A percentile compares a stretch with the other conserved stretches of the same genome.
Conservation (phyloP, 805 yeast species). For the Suhomyces faveliae region DNA sequence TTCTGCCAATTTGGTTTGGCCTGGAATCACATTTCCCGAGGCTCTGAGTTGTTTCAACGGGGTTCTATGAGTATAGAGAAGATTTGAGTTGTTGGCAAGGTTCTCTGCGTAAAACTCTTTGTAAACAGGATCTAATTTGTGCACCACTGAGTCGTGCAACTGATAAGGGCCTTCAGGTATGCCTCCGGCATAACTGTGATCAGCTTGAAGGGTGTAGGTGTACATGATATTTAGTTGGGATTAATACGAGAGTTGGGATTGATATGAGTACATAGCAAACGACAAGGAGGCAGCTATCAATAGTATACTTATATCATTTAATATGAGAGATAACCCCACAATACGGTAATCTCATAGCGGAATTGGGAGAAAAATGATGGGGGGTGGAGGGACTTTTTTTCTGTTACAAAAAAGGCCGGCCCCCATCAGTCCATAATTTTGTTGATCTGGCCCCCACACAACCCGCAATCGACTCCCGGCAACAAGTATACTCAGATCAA, state of each 20-base stretch:
- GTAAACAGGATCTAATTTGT: conserved; percentile 37
- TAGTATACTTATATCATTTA: not conserved
- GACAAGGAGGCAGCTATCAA: not conserved
- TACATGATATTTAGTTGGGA: not conserved
- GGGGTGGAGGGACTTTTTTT: not conserved
- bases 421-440: no score
- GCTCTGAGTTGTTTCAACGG: conserved; percentile 30
- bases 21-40: conserved; percentile 43
- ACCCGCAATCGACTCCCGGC: no score
- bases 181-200: conserved; percentile 25
- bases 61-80: conserved; percentile 34
- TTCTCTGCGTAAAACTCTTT: conserved; percentile 31
- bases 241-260: not conserved
- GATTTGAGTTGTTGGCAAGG: conserved; percentile 23
- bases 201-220: conserved; percentile 15
- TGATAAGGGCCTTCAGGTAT: conserved; percentile 29
- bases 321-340: not conserved
- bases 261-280: not conserved
- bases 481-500: no score
- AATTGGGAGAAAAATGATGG: not conserved
- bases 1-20: conserved; percentile 32
- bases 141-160: conserved; percentile 26
- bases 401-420: no score
- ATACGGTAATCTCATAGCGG: not conserved
- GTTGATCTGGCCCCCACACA: no score